Evolutionary conservation across 345 rosid species (phyloP).

Genomic region (Melaleuca quinquenervia): DNA sequence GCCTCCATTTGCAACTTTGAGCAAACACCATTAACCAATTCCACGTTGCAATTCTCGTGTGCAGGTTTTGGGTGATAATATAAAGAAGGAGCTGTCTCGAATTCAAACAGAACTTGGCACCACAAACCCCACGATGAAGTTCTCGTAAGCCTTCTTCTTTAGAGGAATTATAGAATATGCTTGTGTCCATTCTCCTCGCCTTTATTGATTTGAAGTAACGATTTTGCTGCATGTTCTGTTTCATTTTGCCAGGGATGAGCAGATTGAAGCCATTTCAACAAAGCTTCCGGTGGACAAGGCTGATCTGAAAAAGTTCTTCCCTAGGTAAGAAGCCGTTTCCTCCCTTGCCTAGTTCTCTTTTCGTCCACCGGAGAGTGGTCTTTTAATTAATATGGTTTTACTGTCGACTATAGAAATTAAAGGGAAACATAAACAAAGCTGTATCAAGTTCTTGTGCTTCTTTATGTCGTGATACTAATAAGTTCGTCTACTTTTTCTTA

Average conservation of each 20-base stretch:
- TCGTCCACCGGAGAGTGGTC: too few relatives aligned
- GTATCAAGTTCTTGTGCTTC: background rate
- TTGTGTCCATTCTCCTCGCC: background rate
- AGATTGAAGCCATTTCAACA: constrained; percentile 73
- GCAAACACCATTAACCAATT: background rate
- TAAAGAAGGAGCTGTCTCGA: constrained; percentile 56
- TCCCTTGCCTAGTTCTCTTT: background rate
- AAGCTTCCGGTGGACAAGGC: constrained; percentile 65
- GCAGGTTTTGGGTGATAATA: constrained; percentile 60
- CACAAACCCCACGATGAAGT: constrained; percentile 39
- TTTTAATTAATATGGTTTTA: background rate
- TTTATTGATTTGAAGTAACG: background rate
- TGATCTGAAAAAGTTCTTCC: constrained; percentile 56
- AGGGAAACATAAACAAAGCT: background rate
- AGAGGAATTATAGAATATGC: background rate
- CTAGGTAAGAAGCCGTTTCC: constrained; percentile 32
- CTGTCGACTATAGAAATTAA: background rate
- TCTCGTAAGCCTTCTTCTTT: constrained; percentile 34
- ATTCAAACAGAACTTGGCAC: constrained; percentile 56
- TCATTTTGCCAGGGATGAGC: constrained; percentile 35
- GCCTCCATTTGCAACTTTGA: background rate
- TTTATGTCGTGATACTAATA: background rate
- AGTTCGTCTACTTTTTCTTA: background rate
- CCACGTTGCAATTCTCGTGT: background rate
- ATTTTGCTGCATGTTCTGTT: background rate